phyloP scores from a whole-genome alignment of 345 rosid species.

The Salix brachista region DNA sequence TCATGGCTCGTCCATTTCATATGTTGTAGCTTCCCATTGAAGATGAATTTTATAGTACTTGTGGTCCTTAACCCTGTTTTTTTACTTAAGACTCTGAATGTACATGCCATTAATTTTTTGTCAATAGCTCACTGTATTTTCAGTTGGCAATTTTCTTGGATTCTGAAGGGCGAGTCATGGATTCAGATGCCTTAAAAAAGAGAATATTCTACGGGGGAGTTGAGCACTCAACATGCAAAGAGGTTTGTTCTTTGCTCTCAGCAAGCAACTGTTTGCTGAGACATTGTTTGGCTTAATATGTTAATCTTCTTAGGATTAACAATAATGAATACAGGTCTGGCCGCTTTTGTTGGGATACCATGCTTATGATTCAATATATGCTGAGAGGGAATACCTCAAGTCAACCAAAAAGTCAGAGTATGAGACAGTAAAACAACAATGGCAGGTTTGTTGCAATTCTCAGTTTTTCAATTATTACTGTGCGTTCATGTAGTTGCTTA shows the following conservation, averaged over 20 bases:
- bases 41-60: background rate
- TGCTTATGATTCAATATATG: constrained; percentile 72
- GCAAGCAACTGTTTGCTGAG: background rate
- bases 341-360: constrained; percentile 77
- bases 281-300: constrained; percentile 1
- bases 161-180: constrained; percentile 76
- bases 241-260: constrained; percentile 47
- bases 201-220: constrained; percentile 94
- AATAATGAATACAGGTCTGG: constrained; percentile 62
- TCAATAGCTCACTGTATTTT: constrained; percentile 17
- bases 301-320: constrained; percentile 12
- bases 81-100: background rate
- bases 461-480: background rate
- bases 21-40: background rate
- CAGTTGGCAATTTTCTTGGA: constrained; percentile 86
- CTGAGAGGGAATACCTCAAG: constrained; percentile 74
- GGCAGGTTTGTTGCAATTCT: constrained; percentile 58
- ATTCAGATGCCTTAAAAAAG: constrained; percentile 63
- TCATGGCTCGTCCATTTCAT: background rate
- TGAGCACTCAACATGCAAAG: constrained; percentile 65
- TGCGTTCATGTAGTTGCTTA: background rate
- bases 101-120: background rate
- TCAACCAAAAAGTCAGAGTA: constrained; percentile 64
- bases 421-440: constrained; percentile 75
- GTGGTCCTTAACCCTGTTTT: background rate